These are phyloP conservation scores for Heliamphora exappendiculata DNA, from an alignment of 148 eudicot species.

Conservation along the genomic window DNA sequence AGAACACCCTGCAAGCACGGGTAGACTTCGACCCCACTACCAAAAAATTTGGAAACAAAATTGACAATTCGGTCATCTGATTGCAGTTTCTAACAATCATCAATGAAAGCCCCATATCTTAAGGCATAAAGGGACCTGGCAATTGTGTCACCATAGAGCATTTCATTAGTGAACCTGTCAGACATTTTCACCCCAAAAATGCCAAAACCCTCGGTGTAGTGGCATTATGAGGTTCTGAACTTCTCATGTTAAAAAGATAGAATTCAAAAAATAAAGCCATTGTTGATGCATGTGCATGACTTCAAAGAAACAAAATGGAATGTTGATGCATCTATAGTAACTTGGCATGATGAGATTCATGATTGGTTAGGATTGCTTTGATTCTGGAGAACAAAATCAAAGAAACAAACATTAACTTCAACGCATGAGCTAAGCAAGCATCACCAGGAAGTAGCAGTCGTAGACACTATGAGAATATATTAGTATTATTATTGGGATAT, in stretches of 20 bases:
- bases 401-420: too few species aligned
- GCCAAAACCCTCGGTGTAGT: not conserved
- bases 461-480: too few species aligned
- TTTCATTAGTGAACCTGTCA: not conserved
- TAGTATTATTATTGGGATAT: too few species aligned
- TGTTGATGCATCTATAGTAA: too few species aligned
- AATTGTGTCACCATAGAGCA: not conserved
- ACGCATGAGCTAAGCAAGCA: not conserved
- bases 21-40: too few species aligned
- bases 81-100: not conserved
- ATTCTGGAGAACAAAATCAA: too few species aligned
- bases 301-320: too few species aligned
- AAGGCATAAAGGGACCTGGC: not conserved
- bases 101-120: not conserved
- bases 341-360: too few species aligned
- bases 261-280: not conserved
- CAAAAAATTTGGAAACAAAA: not conserved
- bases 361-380: too few species aligned
- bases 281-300: too few species aligned
- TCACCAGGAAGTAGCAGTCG: not conserved
- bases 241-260: too few species aligned
- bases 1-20: not conserved
- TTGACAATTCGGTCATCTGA: not conserved
- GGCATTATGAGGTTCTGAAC: not conserved
- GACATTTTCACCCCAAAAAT: too few species aligned